Conservation (phyloP, 139 green algal genomes). For the Zygnema circumcarinatum region DNA sequence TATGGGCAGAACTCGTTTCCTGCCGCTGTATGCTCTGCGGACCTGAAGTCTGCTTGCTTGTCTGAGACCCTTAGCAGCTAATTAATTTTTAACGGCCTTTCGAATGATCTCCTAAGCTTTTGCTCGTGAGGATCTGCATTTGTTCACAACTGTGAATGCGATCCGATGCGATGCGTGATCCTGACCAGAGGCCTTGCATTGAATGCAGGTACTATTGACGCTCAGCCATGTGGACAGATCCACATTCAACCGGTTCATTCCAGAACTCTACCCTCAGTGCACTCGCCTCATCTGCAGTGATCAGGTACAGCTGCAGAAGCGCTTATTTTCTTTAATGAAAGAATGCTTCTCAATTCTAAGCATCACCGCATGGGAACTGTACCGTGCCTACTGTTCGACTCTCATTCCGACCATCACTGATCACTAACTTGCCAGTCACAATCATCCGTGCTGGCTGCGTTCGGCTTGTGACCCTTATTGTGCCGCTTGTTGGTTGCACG, state of each 20-base stretch:
- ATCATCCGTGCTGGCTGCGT: too few species aligned
- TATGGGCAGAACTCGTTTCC: too few species aligned
- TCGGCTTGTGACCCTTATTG: not conserved
- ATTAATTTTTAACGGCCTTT: not conserved
- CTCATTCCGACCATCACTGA: too few species aligned
- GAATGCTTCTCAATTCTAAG: too few species aligned
- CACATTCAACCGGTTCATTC: not conserved
- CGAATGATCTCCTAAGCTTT: not conserved
- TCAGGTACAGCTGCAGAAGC: conserved; percentile 46
- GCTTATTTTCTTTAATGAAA: too few species aligned
- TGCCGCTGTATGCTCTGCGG: not conserved
- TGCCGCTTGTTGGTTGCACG: not conserved
- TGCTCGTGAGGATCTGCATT: not conserved
- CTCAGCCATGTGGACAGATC: conserved; percentile 6
- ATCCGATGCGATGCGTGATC: not conserved
- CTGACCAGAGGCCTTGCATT: too few species aligned
- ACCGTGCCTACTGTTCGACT: not conserved
- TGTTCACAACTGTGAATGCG: not conserved
- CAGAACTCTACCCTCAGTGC: conserved; percentile 40
- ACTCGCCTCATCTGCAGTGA: conserved; percentile 45
- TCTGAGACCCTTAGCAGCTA: not conserved
- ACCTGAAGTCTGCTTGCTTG: not conserved
- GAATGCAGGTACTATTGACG: conserved; percentile 31
- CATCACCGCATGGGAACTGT: not conserved
- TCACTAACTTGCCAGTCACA: too few species aligned